Evolutionary conservation across 1,284 basidiomycete genomes (phyloP).

Genomic region (Cutaneotrichosporon sp.): DNA sequence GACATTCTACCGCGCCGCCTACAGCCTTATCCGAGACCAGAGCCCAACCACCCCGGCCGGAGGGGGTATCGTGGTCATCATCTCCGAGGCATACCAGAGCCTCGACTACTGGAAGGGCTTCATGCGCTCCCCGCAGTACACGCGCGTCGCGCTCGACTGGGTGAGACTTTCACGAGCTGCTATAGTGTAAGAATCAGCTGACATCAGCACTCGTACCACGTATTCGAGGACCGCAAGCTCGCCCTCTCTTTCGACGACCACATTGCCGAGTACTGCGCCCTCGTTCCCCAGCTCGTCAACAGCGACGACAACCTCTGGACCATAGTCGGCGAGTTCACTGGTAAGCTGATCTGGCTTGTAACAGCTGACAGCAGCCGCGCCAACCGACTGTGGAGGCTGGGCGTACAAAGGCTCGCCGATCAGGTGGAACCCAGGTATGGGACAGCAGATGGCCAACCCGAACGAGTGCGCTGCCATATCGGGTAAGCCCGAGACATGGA

Average conservation of each 20-base stretch:
- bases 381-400: constrained; percentile 74
- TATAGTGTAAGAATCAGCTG: not conserved
- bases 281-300: not conserved
- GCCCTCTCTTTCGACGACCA: constrained; percentile 39
- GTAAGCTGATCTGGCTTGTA: constrained; percentile 39
- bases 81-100: constrained; percentile 77
- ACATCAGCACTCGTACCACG: constrained; percentile 14
- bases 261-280: constrained; percentile 21
- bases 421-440: constrained; percentile 69
- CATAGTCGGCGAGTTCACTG: constrained; percentile 82
- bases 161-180: not conserved
- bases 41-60: not conserved
- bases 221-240: constrained; percentile 41
- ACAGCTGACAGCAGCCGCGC: constrained; percentile 1
- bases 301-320: constrained; percentile 62
- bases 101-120: constrained; percentile 74
- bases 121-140: constrained; percentile 54
- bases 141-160: constrained; percentile 35
- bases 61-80: constrained; percentile 12
- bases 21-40: constrained; percentile 14
- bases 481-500: constrained; percentile 68
- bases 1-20: constrained; percentile 53
- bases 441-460: not conserved
- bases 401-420: constrained; percentile 72
- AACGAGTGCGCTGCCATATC: constrained; percentile 44